Percentiles rank a stretch among this genome's conserved stretches.
phyloP scores from a whole-genome alignment of 108 stramenopile genomes.

The Pseudonitzschia pungens region DNA sequence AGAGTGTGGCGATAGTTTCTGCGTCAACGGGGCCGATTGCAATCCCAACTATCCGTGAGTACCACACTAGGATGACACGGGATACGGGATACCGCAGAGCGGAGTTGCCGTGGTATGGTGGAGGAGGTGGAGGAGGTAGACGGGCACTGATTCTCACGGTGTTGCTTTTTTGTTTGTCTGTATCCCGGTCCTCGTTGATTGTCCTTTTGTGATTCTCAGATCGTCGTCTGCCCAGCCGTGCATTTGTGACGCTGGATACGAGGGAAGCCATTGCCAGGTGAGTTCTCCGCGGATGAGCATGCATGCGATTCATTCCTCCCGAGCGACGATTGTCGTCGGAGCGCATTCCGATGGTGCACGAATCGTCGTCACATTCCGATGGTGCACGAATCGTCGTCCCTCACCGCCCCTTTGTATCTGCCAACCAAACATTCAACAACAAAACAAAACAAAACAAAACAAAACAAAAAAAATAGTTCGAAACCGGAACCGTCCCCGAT shows the following conservation, averaged over 20 bases:
- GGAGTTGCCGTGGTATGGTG: not conserved
- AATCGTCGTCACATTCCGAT: no score
- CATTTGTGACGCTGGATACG: slow-evolving; percentile 26
- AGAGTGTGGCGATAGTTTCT: slow-evolving; percentile 28
- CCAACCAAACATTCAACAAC: no score
- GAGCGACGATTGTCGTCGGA: no score
- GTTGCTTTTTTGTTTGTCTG: not conserved
- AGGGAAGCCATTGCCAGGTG: slow-evolving; percentile 33
- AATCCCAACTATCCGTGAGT: slow-evolving; percentile 43
- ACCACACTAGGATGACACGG: no score
- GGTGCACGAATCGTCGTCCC: no score
- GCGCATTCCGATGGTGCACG: no score
- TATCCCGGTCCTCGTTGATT: not conserved
- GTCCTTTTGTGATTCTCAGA: not conserved
- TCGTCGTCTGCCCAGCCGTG: slow-evolving; percentile 8
- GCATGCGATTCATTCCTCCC: no score
- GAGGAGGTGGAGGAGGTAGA: no score
- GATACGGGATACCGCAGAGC: not conserved
- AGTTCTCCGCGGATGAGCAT: not conserved
- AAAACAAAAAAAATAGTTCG: no score
- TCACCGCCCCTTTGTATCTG: no score
- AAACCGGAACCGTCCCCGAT: slow-evolving; percentile 32
- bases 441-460: no score
- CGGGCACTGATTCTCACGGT: slow-evolving; percentile 23
- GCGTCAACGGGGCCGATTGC: slow-evolving; percentile 39